phyloP scores from a whole-genome alignment of 73 alveolate genomes.

The Tetrahymena malaccensis region DNA sequence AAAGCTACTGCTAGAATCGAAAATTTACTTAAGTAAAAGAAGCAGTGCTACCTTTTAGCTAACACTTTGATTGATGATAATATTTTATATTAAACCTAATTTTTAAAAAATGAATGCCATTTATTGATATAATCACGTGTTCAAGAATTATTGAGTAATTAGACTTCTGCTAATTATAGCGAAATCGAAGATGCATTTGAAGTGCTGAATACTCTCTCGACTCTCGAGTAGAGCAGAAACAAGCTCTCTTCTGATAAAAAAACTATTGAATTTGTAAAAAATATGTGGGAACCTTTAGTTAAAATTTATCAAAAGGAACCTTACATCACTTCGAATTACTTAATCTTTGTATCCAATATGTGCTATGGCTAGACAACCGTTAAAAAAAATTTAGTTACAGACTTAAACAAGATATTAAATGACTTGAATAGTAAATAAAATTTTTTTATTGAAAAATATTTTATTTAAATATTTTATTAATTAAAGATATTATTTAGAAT shows the following conservation, averaged over 20 bases:
- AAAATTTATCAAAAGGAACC: neutral
- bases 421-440: neutral
- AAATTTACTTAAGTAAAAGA: conserved; percentile 20
- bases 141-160: neutral
- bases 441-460: neutral
- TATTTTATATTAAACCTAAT: conserved; percentile 39
- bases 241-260: conserved; percentile 39
- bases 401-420: neutral
- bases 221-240: conserved; percentile 35
- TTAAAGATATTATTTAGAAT: neutral
- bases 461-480: neutral
- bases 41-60: conserved; percentile 2
- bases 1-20: conserved; percentile 42
- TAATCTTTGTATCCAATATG: conserved; percentile 12
- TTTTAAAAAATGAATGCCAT: conserved; percentile 30
- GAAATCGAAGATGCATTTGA: conserved; percentile 15
- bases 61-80: conserved; percentile 10
- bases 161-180: neutral
- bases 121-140: neutral
- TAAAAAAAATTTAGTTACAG: neutral
- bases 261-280: conserved; percentile 39
- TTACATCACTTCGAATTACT: neutral
- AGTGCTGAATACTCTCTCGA: conserved; percentile 37
- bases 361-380: conserved; percentile 40
- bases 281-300: conserved; percentile 33